These are phyloP conservation scores for Hibiscus trionum DNA, from an alignment of 345 rosid species.

Conservation along the genomic window DNA sequence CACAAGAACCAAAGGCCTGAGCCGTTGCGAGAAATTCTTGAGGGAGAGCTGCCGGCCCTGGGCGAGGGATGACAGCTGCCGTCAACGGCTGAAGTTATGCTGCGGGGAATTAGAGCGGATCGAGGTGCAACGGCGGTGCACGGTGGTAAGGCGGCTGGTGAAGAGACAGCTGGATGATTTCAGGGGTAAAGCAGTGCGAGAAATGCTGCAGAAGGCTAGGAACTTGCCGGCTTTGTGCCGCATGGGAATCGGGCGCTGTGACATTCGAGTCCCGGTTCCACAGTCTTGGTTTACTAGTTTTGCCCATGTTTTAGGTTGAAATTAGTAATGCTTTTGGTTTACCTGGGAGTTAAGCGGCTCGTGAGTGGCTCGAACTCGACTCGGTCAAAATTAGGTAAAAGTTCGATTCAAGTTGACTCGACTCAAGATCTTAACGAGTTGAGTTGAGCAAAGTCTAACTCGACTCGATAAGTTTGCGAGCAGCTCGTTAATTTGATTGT, in stretches of 20 bases:
- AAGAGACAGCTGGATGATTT: background rate
- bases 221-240: constrained; percentile 2
- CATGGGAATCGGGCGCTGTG: constrained; percentile 8
- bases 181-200: background rate
- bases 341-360: too few species aligned
- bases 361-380: too few species aligned
- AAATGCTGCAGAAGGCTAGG: constrained; percentile 8
- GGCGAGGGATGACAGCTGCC: background rate
- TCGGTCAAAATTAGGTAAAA: too few species aligned
- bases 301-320: background rate
- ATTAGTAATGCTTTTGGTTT: background rate
- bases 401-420: too few species aligned
- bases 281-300: background rate
- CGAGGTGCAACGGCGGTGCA: background rate
- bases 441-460: too few species aligned
- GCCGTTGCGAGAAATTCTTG: background rate
- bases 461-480: too few species aligned
- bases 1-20: background rate
- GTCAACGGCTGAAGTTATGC: background rate
- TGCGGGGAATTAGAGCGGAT: background rate
- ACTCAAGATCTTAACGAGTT: too few species aligned
- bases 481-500: too few species aligned
- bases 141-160: background rate
- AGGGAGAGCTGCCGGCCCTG: constrained; percentile 1
- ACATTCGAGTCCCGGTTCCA: background rate